phyloP scores from a whole-genome alignment of 2,329 filamentous ascomycete genomes.

The Rosellinia necatrix region DNA sequence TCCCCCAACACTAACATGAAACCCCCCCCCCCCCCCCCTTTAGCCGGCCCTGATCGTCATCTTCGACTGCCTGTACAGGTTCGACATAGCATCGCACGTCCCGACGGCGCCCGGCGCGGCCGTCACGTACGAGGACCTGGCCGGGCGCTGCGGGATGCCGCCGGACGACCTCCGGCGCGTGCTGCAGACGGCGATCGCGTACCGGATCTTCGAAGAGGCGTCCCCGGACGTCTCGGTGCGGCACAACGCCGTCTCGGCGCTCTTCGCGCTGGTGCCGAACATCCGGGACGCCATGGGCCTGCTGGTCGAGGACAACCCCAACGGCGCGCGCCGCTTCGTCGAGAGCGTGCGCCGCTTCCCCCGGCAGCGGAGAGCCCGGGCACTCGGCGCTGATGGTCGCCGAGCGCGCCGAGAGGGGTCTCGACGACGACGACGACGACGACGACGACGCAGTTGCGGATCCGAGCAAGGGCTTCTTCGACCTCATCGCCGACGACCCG shows the following conservation, averaged over 20 bases:
- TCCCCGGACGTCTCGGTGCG: slow-evolving; percentile 29
- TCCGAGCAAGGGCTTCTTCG: slow-evolving; percentile 33
- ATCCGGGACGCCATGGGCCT: slow-evolving; percentile 30
- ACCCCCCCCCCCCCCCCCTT: not conserved
- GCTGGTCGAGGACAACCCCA: slow-evolving; percentile 29
- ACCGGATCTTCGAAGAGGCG: slow-evolving; percentile 37
- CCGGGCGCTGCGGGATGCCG: slow-evolving; percentile 20
- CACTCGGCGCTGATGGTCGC: slow-evolving; percentile 33
- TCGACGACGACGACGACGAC: no score
- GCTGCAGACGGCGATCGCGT: slow-evolving; percentile 33
- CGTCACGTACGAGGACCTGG: slow-evolving; percentile 25
- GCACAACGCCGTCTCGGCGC: slow-evolving; percentile 34
- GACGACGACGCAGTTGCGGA: slow-evolving; percentile 24
- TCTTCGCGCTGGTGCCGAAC: slow-evolving; percentile 21
- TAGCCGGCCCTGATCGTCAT: slow-evolving; percentile 28
- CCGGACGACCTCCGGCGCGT: slow-evolving; percentile 34
- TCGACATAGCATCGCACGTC: slow-evolving; percentile 32
- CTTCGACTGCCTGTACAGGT: slow-evolving; percentile 31
- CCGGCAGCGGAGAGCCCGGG: slow-evolving; percentile 34
- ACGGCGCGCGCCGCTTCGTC: slow-evolving; percentile 25
- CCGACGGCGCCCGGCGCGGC: slow-evolving; percentile 20
- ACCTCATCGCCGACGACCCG: slow-evolving; percentile 33
- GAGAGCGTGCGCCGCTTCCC: slow-evolving; percentile 32
- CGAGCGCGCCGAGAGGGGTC: slow-evolving; percentile 21
- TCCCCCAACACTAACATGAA: not conserved